Evolutionary conservation across 2,329 filamentous ascomycete species (phyloP), one percentile per base, ranked within the genome.

Genomic region (Epichloe amarillans): DNA sequence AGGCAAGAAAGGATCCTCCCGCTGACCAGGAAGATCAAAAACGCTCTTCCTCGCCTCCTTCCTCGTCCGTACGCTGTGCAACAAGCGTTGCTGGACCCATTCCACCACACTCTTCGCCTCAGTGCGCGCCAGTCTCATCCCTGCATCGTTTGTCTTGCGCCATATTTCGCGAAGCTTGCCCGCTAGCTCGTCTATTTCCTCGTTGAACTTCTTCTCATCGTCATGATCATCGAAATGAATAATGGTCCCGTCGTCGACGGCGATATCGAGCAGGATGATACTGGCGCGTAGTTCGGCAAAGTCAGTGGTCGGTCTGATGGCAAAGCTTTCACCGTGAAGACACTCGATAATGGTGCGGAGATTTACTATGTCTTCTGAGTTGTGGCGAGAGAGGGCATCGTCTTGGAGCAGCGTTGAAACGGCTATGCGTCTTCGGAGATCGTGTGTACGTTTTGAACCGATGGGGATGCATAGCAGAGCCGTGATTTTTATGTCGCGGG

Each of bases 71-170:
- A 91, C 82, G 3, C 79, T 76, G 62, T 84, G 82, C 45, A 81
- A 68, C 14, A 96, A 71, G 50, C 90, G 79, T 59, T 86, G 81
- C 52, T 83, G 76, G n/a, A 95, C 69, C 52, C 82, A 76, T 59
- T 94, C 85, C 39, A 95, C 72, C 11, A 76, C 74, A 50, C 82
- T 81, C 66, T 95, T 95, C 12, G 86, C 81, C 60, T 94, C 82
- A 33, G 86, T 84, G 33, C 86, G 77, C 15, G 77, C 76, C 52
- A 93, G 72, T 21, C 80, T 80, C 43, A 87, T 84, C 40, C 86
- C 87, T 1, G 82, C 76, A 60, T 89, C 86, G 52, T 83, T 76
- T 59, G 95, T 94, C 39, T 75, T 75, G 52, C 72, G 70, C 65
- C 73, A 74, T 35, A 82, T 68, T 15, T 67, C 63, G 55, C 82